Conservation (phyloP, 352 stramenopile genomes). For the Blastocystis sp. region DNA sequence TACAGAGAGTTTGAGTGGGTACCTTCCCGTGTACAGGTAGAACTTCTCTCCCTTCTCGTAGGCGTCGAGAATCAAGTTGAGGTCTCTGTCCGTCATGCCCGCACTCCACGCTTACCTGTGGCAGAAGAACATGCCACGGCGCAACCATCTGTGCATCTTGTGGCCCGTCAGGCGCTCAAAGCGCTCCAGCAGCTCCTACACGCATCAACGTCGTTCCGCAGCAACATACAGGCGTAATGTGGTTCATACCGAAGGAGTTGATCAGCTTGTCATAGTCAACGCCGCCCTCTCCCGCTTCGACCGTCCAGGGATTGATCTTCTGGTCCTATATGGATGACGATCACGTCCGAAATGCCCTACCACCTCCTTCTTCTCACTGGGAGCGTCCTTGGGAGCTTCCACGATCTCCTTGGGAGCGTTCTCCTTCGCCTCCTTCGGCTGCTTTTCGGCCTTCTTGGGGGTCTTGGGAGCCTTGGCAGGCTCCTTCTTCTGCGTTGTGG, state of each 20-base stretch:
- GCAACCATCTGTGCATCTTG: slow-evolving; percentile 90
- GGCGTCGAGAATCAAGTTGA: slow-evolving; percentile 87
- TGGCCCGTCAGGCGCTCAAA: slow-evolving; percentile 90
- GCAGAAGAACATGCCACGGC: slow-evolving; percentile 97
- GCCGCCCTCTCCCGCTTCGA: slow-evolving; percentile 82
- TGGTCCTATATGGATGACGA: slow-evolving; percentile 74
- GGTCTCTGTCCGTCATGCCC: slow-evolving; percentile 75
- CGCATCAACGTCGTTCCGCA: background rate
- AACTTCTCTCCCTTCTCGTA: slow-evolving; percentile 94
- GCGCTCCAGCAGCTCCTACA: slow-evolving; percentile 83
- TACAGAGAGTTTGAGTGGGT: background rate
- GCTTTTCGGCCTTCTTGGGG: slow-evolving; percentile 32
- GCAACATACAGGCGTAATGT: slow-evolving; percentile 78
- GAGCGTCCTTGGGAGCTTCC: background rate
- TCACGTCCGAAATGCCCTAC: background rate
- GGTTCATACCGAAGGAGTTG: slow-evolving; percentile 90
- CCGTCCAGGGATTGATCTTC: slow-evolving; percentile 86
- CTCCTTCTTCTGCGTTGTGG: background rate
- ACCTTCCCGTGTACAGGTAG: slow-evolving; percentile 97
- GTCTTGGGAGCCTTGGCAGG: slow-evolving; percentile 21
- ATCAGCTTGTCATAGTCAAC: slow-evolving; percentile 99
- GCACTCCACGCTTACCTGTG: slow-evolving; percentile 78
- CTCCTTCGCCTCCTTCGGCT: slow-evolving; percentile 9
- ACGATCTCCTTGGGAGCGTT: background rate
- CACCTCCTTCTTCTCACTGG: slow-evolving; percentile 12